Evolutionary conservation across 768 basidiomycete species (phyloP).

Genomic region (Sporobolomyces pararoseus): DNA sequence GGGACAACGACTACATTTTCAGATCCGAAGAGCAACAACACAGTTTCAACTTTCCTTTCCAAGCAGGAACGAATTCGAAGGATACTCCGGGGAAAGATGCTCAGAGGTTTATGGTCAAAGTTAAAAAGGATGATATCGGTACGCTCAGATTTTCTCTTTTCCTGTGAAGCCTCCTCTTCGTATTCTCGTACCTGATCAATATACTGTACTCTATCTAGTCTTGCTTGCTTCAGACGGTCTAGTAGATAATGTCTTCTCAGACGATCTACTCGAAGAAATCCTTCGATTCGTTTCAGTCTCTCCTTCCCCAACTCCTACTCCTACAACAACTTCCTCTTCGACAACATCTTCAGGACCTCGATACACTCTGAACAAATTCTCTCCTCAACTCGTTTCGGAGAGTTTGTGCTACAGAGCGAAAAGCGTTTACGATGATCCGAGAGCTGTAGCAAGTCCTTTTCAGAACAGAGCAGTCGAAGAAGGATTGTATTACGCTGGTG

Average conservation of each 20-base stretch:
- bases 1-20: slow-evolving; percentile 70
- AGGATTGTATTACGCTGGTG: slow-evolving; percentile 44
- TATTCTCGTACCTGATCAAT: too few relatives aligned
- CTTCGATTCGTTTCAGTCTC: slow-evolving; percentile 34
- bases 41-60: slow-evolving; percentile 65
- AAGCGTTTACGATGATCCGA: slow-evolving; percentile 59
- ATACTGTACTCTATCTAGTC: too few relatives aligned
- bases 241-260: slow-evolving; percentile 83
- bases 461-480: slow-evolving; percentile 46
- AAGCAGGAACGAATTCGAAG: slow-evolving; percentile 62
- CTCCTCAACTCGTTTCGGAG: slow-evolving; percentile 52
- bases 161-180: too few relatives aligned
- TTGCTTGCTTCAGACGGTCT: slow-evolving; percentile 78
- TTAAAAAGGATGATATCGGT: slow-evolving; percentile 51
- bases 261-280: slow-evolving; percentile 73
- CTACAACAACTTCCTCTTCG: slow-evolving; percentile 31
- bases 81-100: slow-evolving; percentile 64
- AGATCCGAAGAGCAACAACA: slow-evolving; percentile 92
- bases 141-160: slow-evolving; percentile 21
- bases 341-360: slow-evolving; percentile 46
- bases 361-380: slow-evolving; percentile 48
- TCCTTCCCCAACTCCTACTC: slow-evolving; percentile 15
- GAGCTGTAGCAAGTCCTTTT: slow-evolving; percentile 45
- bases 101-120: slow-evolving; percentile 56
- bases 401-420: slow-evolving; percentile 75